phyloP scores from a whole-genome alignment of 2,329 filamentous ascomycete species.

The Alternaria solani region DNA sequence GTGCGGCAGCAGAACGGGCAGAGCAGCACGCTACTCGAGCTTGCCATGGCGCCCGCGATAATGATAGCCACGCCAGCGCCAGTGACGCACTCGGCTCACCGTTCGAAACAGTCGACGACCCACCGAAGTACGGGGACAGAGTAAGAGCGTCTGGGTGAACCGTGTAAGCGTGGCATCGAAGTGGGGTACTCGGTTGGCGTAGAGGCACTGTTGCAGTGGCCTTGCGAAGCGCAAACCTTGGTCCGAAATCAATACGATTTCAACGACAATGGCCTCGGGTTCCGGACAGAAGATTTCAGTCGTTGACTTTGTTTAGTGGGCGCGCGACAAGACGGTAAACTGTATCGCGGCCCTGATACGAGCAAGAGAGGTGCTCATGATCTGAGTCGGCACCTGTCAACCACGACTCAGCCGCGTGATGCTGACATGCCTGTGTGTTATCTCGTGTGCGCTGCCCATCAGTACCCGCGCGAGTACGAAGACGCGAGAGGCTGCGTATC shows the following conservation, averaged over 20 bases:
- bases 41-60: slow-evolving; percentile 11
- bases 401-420: slow-evolving; percentile 37
- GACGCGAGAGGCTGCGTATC: slow-evolving; percentile 25
- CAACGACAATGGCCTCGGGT: slow-evolving; percentile 12
- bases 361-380: slow-evolving; percentile 12
- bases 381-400: slow-evolving; percentile 23
- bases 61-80: slow-evolving; percentile 15
- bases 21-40: slow-evolving; percentile 1
- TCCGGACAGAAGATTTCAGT: slow-evolving; percentile 15
- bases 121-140: slow-evolving; percentile 5
- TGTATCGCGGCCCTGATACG: slow-evolving; percentile 12
- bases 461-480: slow-evolving; percentile 21
- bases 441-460: slow-evolving; percentile 21
- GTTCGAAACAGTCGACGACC: slow-evolving; percentile 15
- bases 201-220: slow-evolving; percentile 8
- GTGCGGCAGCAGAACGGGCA: slow-evolving; percentile 2
- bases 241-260: slow-evolving; percentile 19
- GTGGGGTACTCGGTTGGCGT: slow-evolving; percentile 7
- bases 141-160: slow-evolving; percentile 1
- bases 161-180: slow-evolving; percentile 1
- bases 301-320: slow-evolving; percentile 6
- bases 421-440: slow-evolving; percentile 26
- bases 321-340: neutral
- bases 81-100: slow-evolving; percentile 17
- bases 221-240: slow-evolving; percentile 16